Conservation (phyloP, 73 alveolate genomes). For the Paramecium octaurelia region DNA sequence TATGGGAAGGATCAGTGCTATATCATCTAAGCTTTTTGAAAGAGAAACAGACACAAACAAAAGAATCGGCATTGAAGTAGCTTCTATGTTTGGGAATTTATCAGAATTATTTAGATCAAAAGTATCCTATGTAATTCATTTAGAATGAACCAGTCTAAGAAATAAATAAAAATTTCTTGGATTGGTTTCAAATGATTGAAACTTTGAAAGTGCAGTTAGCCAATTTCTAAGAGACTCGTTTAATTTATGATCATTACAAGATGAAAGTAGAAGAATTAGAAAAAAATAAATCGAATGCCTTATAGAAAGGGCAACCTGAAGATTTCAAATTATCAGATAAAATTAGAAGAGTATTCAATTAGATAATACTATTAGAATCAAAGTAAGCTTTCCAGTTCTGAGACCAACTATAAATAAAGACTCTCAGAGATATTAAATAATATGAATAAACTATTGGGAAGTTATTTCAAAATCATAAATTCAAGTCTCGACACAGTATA, state of each 20-base stretch:
- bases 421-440: conserved; percentile 24
- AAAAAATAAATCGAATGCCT: neutral
- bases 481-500: neutral
- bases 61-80: conserved; percentile 21
- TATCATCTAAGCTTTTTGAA: neutral
- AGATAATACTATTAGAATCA: neutral
- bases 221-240: neutral
- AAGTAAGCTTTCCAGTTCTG: neutral
- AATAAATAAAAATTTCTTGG: neutral
- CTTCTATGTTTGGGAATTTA: conserved; percentile 21
- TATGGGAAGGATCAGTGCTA: neutral
- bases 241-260: conserved; percentile 26
- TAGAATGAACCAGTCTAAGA: neutral
- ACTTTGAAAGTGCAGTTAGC: neutral
- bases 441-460: neutral
- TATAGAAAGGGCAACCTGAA: neutral
- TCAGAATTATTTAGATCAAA: conserved; percentile 37
- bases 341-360: conserved; percentile 12
- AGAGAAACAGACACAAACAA: conserved; percentile 23
- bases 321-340: neutral
- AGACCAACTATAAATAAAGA: neutral
- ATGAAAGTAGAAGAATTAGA: conserved; percentile 1
- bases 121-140: neutral
- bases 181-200: conserved; percentile 17
- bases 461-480: neutral